Evolutionary conservation across 139 green algal species (phyloP).

Genomic region (Chlamydomonas schloesseri): DNA sequence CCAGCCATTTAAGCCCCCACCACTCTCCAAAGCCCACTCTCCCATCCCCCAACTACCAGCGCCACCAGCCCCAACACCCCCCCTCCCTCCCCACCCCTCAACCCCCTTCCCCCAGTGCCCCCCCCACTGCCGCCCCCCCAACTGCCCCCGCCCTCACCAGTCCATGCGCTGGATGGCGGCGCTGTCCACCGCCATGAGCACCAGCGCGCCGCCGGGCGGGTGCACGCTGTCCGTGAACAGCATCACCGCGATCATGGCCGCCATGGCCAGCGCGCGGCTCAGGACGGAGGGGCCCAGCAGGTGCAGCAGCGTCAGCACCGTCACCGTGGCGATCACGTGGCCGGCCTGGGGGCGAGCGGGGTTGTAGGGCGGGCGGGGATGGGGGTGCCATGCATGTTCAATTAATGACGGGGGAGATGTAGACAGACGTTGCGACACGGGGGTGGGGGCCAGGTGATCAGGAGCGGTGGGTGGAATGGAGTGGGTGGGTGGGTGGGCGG

Average conservation of each 20-base stretch:
- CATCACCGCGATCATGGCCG: constrained; percentile 51
- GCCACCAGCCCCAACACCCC: too few relatives aligned
- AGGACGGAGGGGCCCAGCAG: constrained; percentile 35
- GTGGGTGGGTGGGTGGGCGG: too few relatives aligned
- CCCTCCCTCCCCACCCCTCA: background rate
- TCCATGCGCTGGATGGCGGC: constrained; percentile 47
- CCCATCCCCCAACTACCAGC: too few relatives aligned
- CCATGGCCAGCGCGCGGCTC: constrained; percentile 54
- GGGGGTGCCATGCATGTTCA: too few relatives aligned
- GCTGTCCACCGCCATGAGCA: constrained; percentile 63
- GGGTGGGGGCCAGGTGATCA: too few relatives aligned
- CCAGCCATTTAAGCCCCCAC: too few relatives aligned
- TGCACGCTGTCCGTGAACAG: constrained; percentile 58
- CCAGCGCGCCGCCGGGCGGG: constrained; percentile 61
- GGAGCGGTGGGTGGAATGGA: too few relatives aligned
- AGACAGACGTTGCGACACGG: too few relatives aligned
- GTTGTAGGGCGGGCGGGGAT: too few relatives aligned
- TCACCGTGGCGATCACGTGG: constrained; percentile 41
- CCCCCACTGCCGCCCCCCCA: background rate
- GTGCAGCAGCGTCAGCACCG: constrained; percentile 44
- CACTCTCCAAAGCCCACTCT: too few relatives aligned
- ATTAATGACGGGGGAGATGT: too few relatives aligned
- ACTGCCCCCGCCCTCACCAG: background rate
- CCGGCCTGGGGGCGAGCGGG: background rate
- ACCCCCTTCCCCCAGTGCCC: background rate